Evolutionary conservation across 1,284 basidiomycete species (phyloP), one percentile per base, ranked within the genome.

Genomic region (Polyporus tsugae): DNA sequence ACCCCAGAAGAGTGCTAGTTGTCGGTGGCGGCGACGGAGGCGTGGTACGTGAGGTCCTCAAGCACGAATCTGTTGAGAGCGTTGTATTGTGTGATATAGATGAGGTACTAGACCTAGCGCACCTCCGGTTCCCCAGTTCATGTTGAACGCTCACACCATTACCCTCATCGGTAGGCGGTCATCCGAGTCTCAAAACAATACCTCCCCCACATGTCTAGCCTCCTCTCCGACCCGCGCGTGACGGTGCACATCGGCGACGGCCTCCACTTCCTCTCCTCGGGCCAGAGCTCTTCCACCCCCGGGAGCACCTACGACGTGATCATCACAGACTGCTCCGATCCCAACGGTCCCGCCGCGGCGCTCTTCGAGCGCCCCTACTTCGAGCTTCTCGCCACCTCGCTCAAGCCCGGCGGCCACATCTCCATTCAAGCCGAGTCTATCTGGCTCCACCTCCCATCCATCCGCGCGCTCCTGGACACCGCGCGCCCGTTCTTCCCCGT

Each of bases 51-150:
- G 97, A 99, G 82, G 96, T 96, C 46, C 89, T 99, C 80, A 98
- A 97, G 86, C 96, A 99, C 82, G 87, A 92, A 60, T 86, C 87
- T 2, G 96, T 99, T 71, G 91, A 98, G 80, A 84, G 95, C 75
- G 96, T 98, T 75, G 94, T 97, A 49, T 90, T 99, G n/a, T 97
- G 95, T 82, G 97, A 99, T 83, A 99, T 99, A 79, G 97, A 99
- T 80, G 97, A 98, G 87, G 93, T 91, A 66, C 6, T 15, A 49
- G 9, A 33, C 35, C 81, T 75, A 36, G 49, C 11, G 19, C 25
- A 52, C 22, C 5, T 36, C 55, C 13, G 5, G 4, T 35, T 13
- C 22, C 38, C 10, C 49, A 11, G 35, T 42, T 25, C 59, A 15
- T 4, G 10, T 22, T 19, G 22, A 33, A 68, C 39, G 71, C 11